Conservation (phyloP, 2,329 filamentous ascomycete species). For the Botrytis pseudocinerea region DNA sequence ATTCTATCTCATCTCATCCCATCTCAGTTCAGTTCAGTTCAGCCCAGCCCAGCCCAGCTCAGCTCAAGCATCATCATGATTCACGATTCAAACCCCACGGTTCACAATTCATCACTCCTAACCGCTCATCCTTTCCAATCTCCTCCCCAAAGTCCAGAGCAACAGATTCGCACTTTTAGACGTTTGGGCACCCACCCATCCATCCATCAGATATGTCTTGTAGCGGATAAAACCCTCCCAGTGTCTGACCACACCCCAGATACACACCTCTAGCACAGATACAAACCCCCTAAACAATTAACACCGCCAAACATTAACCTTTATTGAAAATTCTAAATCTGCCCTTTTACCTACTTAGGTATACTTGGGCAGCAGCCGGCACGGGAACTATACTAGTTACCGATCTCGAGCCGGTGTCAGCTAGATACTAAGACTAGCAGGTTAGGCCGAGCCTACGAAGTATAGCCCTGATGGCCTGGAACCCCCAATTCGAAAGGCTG, state of each 20-base stretch:
- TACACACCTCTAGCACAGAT: neutral
- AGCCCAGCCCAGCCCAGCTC: neutral
- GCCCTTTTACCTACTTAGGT: neutral
- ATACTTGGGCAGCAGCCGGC: neutral
- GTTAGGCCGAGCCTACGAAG: neutral
- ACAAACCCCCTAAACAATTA: neutral
- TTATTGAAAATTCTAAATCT: neutral
- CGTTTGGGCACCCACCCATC: neutral
- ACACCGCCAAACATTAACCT: neutral
- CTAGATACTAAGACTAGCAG: neutral
- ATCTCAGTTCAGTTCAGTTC: no score
- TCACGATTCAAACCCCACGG: neutral
- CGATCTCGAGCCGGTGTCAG: neutral
- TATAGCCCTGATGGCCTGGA: neutral
- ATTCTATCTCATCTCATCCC: no score
- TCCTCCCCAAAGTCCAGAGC: neutral
- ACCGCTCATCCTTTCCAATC: neutral
- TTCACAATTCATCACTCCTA: neutral
- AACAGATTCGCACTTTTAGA: neutral
- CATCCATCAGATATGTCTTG: neutral
- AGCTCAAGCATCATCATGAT: neutral
- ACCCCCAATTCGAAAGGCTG: neutral
- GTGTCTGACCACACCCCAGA: neutral
- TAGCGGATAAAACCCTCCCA: neutral
- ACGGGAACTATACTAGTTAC: neutral